These are phyloP conservation scores for Dendrobium huoshanense DNA, from an alignment of 106 monocot genomes.

Conservation along the genomic window DNA sequence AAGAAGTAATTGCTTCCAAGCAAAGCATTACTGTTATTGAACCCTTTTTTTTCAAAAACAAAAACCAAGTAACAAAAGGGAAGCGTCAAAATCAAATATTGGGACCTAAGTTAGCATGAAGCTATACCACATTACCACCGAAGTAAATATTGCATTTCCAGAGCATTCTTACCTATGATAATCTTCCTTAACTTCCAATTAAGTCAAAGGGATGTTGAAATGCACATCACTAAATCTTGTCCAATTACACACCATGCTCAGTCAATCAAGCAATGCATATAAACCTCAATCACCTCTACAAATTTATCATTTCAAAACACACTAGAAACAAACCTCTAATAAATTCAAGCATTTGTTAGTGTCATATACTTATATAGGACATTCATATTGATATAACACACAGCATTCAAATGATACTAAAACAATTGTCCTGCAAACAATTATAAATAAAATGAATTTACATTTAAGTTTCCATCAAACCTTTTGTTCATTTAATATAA, in stretches of 20 bases:
- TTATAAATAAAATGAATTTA: too few species aligned
- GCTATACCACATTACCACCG: neutral
- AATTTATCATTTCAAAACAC: neutral
- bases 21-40: neutral
- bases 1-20: neutral
- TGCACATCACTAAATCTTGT: neutral
- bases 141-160: constrained; percentile 1
- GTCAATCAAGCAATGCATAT: neutral
- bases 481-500: too few species aligned
- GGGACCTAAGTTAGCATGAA: neutral
- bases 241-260: neutral
- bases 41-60: neutral
- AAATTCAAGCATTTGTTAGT: too few species aligned
- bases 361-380: too few species aligned
- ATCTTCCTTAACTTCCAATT: neutral
- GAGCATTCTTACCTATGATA: neutral
- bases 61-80: neutral
- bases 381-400: neutral
- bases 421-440: too few species aligned
- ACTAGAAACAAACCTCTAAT: too few species aligned
- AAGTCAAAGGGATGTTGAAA: neutral
- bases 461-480: too few species aligned
- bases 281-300: neutral
- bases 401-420: too few species aligned
- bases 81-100: neutral